Base-by-base conservation (phyloP, 1,284 basidiomycete species). In the Mycosarcoma mackinlayi region DNA sequence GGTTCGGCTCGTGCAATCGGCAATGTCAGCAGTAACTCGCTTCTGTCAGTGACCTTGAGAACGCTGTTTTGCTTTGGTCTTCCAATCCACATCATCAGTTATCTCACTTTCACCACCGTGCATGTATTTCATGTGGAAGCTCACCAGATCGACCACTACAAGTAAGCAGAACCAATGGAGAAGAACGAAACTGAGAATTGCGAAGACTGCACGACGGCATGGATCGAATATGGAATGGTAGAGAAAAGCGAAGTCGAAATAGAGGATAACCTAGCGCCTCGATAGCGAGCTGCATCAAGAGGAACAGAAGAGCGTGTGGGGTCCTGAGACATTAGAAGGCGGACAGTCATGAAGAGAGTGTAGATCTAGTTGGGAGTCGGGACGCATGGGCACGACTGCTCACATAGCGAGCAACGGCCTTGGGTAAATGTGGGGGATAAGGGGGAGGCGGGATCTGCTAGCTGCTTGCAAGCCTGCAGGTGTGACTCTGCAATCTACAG, bases 311-410 rank as follows among this genome's bases (percentile, higher is more conserved):
- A 46, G n/a, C 34, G 24, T n/a, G 6, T 31, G 23, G 24, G 44
- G 21, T 42, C 53, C 19, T 45, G 34, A 49, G 24, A 23, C 46
- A 49, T 40, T 31, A 53, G 30, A 28, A 25, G 50, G 45, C 50
- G 44, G 33, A 46, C 47, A 30, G 42, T 59, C 51, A 34, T 51
- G 39, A 50, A 66, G 49, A 60, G 57, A 66, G 56, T 66, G 52
- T 60, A 53, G 45, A 55, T 66, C 63, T 66, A 66, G 63, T 66
- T 66, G 63, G 63, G 38, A 66, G 52, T 19, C 38, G 56, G 42
- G 42, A 52, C 51, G 14, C 13, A 37, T 55, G 45, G 33, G 55
- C 62, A 49, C 30, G 33, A 28, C 9, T 44, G 47, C 62, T 13
- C 33, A 11, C 39, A 34, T 23, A 37, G 28, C 40, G 45, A n/a